These are phyloP conservation scores for Torulaspora delbrueckii DNA, from an alignment of 805 yeast genomes.

Conservation along the genomic window DNA sequence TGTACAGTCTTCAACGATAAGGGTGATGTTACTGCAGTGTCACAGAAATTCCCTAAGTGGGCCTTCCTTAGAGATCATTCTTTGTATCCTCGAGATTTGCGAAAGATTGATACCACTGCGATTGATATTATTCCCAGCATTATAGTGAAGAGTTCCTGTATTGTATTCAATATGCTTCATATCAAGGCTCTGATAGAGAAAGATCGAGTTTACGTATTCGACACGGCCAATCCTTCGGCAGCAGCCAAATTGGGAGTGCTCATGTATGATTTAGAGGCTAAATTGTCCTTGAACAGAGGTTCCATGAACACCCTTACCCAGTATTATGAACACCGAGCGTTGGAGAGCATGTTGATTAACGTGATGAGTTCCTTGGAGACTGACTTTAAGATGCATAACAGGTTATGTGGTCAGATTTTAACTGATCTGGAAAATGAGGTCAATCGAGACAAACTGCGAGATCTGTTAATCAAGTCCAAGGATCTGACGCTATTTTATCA, in stretches of 20 bases:
- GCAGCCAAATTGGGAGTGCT: slow-evolving; percentile 69
- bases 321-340: slow-evolving; percentile 72
- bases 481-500: slow-evolving; percentile 68
- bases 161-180: slow-evolving; percentile 76
- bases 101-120: slow-evolving; percentile 70
- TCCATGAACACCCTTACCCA: slow-evolving; percentile 35
- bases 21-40: slow-evolving; percentile 74
- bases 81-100: slow-evolving; percentile 77
- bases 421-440: slow-evolving; percentile 73
- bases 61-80: slow-evolving; percentile 68
- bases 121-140: slow-evolving; percentile 87
- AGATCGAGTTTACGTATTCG: slow-evolving; percentile 78
- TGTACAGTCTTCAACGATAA: slow-evolving; percentile 76
- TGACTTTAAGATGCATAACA: slow-evolving; percentile 57
- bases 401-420: slow-evolving; percentile 57
- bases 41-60: slow-evolving; percentile 74
- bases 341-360: slow-evolving; percentile 77
- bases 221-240: slow-evolving; percentile 49
- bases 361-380: slow-evolving; percentile 76
- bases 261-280: slow-evolving; percentile 78
- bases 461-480: slow-evolving; percentile 68
- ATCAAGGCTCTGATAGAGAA: slow-evolving; percentile 84
- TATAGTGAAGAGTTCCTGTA: slow-evolving; percentile 69
- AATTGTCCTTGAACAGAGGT: slow-evolving; percentile 39
- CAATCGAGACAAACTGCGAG: slow-evolving; percentile 68